Evolutionary conservation across 768 basidiomycete species (phyloP), one percentile per base, ranked within the genome.

Genomic region (Tulasnella sp.): DNA sequence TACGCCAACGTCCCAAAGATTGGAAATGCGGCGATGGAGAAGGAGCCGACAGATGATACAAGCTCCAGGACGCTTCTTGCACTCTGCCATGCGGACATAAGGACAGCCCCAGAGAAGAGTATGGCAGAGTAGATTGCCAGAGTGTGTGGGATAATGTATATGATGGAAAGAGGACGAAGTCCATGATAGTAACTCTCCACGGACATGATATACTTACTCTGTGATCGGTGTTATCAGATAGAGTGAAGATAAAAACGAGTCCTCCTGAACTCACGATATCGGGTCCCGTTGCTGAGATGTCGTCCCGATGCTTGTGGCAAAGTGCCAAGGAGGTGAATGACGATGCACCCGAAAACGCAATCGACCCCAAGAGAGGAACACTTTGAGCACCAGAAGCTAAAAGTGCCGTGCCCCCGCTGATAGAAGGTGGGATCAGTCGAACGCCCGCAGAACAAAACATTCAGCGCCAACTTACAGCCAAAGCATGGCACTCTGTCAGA

Each of bases 181-280:
- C 58, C 58, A 10, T 59, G 50, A 26, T 53, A 49, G 17, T 59
- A 59, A 29, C 43, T 42, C 30, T 59, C 58, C n/a, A 59, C 58
- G 5, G 34, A 30, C 47, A 59, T 59, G 19, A 59, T 50, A 38
- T 59, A 59, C 13, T 30, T 30, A 10, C 47, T 59, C 58, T 59
- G 23, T 21, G 42, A 26, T 0, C 15, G 13, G 15, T 21, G 19
- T 21, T 24, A n/a, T 48, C 19, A 19, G 17, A 42, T 21, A 32
- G 29, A 26, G 4, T 27, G 11, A 2, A 34, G 11, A 30, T 17
- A 27, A 48, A 19, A 30, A 27, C 2, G 7, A 32, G 24, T 34
- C 27, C 5, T 5, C n/a, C 7, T 48, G 5, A 21, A n/a, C 58
- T 24, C 42, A 59, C 58, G 38, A 59, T 59, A 51, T 49, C 58